These are phyloP conservation scores for Fusarium sp. DNA, from an alignment of 2,329 filamentous ascomycete genomes.

Conservation along the genomic window DNA sequence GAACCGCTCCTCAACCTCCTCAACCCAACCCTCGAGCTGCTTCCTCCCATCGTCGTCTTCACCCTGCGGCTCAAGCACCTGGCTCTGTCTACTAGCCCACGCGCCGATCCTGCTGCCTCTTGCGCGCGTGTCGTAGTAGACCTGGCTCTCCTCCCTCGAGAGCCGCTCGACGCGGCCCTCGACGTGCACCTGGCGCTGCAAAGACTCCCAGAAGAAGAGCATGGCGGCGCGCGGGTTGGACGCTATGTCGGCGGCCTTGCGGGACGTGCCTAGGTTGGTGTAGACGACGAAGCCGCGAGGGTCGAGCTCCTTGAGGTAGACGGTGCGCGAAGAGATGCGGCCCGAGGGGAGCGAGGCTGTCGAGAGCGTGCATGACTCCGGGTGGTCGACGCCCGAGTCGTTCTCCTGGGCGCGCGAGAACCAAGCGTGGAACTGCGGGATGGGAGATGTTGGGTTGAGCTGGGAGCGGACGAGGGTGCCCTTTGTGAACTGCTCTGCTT, in stretches of 20 bases:
- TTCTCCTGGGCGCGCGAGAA: slow-evolving; percentile 76
- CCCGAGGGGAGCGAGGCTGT: slow-evolving; percentile 87
- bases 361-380: slow-evolving; percentile 88
- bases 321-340: slow-evolving; percentile 83
- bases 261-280: slow-evolving; percentile 86
- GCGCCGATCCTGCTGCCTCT: slow-evolving; percentile 87
- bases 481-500: slow-evolving; percentile 79
- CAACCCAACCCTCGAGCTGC: slow-evolving; percentile 80
- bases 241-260: slow-evolving; percentile 73
- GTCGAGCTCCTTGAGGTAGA: slow-evolving; percentile 97
- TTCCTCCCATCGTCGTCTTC: slow-evolving; percentile 73
- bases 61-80: slow-evolving; percentile 67
- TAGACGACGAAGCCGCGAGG: slow-evolving; percentile 87
- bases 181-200: slow-evolving; percentile 91
- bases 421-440: slow-evolving; percentile 90
- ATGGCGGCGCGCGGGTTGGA: slow-evolving; percentile 82
- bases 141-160: slow-evolving; percentile 75
- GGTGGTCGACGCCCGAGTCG: slow-evolving; percentile 70
- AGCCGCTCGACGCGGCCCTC: slow-evolving; percentile 81
- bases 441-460: slow-evolving; percentile 71
- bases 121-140: slow-evolving; percentile 74
- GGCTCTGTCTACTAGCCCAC: slow-evolving; percentile 92
- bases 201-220: slow-evolving; percentile 88
- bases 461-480: slow-evolving; percentile 70
- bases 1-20: slow-evolving; percentile 80